Conservation (phyloP, 1,139 yeast species). For the Candida neerlandica region DNA sequence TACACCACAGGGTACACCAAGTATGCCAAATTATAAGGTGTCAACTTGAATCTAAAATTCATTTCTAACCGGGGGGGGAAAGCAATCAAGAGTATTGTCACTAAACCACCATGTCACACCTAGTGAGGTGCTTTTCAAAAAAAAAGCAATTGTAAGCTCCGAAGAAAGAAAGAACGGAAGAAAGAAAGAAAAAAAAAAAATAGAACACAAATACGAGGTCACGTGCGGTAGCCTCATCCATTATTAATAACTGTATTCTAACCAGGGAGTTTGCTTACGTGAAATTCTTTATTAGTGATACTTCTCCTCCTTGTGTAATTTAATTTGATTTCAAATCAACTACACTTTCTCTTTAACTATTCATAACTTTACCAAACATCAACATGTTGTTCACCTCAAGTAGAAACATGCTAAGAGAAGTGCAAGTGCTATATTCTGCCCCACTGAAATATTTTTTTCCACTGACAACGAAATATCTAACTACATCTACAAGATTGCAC, state of each 20-base stretch:
- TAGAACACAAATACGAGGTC: neutral
- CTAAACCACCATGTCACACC: neutral
- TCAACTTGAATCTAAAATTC: slow-evolving; percentile 1
- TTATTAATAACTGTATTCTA: neutral
- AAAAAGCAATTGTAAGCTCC: neutral
- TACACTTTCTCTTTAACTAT: neutral
- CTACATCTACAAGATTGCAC: slow-evolving; percentile 4
- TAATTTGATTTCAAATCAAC: neutral
- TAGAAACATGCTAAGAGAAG: neutral
- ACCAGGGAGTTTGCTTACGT: neutral
- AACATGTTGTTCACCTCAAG: slow-evolving; percentile 2
- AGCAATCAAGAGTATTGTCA: neutral
- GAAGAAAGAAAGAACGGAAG: neutral
- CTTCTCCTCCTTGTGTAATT: neutral
- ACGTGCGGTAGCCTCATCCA: slow-evolving; percentile 6
- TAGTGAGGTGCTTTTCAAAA: neutral
- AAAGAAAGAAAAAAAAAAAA: neutral
- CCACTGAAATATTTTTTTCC: neutral
- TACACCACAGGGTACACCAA: slow-evolving; percentile 19
- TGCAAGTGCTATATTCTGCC: neutral
- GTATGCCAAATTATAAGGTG: slow-evolving; percentile 8
- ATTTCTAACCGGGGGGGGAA: neutral
- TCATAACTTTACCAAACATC: neutral
- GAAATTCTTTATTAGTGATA: neutral
- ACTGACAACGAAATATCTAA: neutral